Evolutionary conservation across 106 monocot species (phyloP).

Genomic region (Platanthera zijinensis): DNA sequence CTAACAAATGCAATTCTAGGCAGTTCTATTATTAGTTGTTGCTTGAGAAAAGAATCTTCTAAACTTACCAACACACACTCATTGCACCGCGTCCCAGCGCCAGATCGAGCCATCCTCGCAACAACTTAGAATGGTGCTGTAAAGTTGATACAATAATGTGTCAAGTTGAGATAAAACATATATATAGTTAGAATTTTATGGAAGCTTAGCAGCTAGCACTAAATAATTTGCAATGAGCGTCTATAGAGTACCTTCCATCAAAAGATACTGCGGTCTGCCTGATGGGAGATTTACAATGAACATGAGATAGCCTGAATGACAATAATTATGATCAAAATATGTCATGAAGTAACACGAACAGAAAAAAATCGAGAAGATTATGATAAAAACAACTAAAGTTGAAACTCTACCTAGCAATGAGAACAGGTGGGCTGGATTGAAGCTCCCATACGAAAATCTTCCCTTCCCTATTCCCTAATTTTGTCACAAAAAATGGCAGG

Average conservation of each 20-base stretch:
- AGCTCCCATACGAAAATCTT: constrained; percentile 79
- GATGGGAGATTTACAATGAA: constrained; percentile 83
- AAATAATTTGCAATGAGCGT: constrained; percentile 1
- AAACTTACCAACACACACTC: constrained; percentile 14
- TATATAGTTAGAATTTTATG: neutral
- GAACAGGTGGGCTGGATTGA: constrained; percentile 84
- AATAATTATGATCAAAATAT: neutral
- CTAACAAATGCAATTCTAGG: neutral
- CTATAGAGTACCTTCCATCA: constrained; percentile 72
- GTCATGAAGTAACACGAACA: neutral
- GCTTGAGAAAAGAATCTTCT: neutral
- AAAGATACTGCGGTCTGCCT: constrained; percentile 92
- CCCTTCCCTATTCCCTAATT: constrained; percentile 85
- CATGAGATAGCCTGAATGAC: constrained; percentile 61
- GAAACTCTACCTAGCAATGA: constrained; percentile 53
- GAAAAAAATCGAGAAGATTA: neutral
- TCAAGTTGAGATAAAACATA: neutral
- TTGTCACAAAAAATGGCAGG: neutral
- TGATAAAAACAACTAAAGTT: neutral
- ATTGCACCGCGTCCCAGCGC: constrained; percentile 75
- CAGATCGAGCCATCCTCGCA: constrained; percentile 96
- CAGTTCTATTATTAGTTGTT: neutral
- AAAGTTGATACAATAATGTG: neutral
- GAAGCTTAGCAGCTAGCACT: neutral
- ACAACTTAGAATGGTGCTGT: constrained; percentile 86